Evolutionary conservation across 2,329 filamentous ascomycete genomes (phyloP).

Genomic region (Penicillium paneum): DNA sequence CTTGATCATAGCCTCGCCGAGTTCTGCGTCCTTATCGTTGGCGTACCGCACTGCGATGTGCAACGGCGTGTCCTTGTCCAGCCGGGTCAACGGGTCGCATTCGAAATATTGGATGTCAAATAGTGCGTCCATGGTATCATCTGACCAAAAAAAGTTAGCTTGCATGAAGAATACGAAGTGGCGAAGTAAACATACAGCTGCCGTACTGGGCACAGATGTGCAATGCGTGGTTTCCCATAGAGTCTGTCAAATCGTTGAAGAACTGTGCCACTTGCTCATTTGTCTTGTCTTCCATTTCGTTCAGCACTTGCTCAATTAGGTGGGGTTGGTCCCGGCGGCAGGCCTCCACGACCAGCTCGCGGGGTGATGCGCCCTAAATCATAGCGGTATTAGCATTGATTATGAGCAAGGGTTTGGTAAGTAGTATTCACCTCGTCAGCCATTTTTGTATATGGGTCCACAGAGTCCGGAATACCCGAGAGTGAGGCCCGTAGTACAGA

Average conservation of each 20-base stretch:
- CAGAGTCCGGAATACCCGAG: background rate
- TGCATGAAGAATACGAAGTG: background rate
- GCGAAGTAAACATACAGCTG: constrained; percentile 61
- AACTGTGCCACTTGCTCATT: constrained; percentile 66
- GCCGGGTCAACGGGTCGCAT: constrained; percentile 47
- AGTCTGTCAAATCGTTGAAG: constrained; percentile 80
- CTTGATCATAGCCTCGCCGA: constrained; percentile 46
- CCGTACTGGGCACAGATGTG: constrained; percentile 84
- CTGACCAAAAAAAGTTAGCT: constrained; percentile 24
- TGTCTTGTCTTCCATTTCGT: constrained; percentile 55
- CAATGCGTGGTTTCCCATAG: constrained; percentile 82
- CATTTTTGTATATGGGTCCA: constrained; percentile 29
- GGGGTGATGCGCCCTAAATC: constrained; percentile 72
- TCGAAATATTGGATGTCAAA: constrained; percentile 50
- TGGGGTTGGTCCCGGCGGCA: constrained; percentile 90
- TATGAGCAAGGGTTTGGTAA: background rate
- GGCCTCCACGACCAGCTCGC: constrained; percentile 86
- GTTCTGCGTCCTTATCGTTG: constrained; percentile 45
- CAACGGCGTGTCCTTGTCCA: constrained; percentile 47
- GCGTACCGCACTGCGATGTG: constrained; percentile 46
- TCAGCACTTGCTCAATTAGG: constrained; percentile 72
- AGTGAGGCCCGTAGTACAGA: background rate
- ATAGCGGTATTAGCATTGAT: constrained; percentile 5
- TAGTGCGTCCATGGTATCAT: constrained; percentile 47
- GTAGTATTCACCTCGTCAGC: constrained; percentile 41